phyloP scores from a whole-genome alignment of 73 alveolate genomes.

The Paramecium pentaurelia region DNA sequence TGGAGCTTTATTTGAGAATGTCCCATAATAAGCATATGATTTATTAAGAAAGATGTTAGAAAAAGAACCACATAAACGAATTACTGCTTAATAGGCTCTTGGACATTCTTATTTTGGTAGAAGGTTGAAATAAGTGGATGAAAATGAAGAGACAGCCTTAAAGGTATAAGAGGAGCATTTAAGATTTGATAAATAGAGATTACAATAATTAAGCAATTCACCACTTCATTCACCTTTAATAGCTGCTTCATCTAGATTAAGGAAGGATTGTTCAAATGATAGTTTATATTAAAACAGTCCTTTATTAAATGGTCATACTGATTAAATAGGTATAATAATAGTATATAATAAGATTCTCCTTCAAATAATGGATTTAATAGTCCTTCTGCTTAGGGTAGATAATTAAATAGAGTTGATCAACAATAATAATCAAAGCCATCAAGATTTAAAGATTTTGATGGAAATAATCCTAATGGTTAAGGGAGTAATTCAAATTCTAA shows the following conservation, averaged over 20 bases:
- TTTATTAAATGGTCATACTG: not conserved
- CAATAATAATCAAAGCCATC: not conserved
- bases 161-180: not conserved
- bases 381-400: not conserved
- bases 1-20: constrained; percentile 15
- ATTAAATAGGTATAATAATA: not conserved
- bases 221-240: constrained; percentile 30
- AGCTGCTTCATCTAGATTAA: not conserved
- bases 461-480: not conserved
- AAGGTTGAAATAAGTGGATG: not conserved
- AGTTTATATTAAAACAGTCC: not conserved
- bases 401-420: not conserved
- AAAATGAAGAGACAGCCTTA: not conserved
- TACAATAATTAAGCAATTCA: not conserved
- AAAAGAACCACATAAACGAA: constrained; percentile 76
- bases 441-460: not conserved
- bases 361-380: not conserved
- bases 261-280: not conserved
- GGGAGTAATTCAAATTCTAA: not conserved
- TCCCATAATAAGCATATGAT: constrained; percentile 55
- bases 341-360: not conserved
- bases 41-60: constrained; percentile 71
- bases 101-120: constrained; percentile 62
- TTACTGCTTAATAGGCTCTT: constrained; percentile 78
- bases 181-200: constrained; percentile 18